Base-by-base conservation (phyloP, 225 moss, liverwort and hornwort genomes). In the Straminergon stramineum region DNA sequence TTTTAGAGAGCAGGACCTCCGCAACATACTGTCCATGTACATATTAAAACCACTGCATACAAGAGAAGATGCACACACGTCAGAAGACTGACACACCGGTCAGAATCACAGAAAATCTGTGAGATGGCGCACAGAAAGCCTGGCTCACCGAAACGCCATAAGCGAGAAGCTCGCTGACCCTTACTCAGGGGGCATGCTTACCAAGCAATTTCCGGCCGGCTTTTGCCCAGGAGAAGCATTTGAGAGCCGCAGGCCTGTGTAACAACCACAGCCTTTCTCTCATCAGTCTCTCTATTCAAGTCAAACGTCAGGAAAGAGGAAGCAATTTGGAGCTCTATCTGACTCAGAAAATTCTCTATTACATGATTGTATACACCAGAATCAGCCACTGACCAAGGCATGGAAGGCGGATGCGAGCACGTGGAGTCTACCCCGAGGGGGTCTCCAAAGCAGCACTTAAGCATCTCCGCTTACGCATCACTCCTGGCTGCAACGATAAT, bases 161-260 rank as follows among this genome's bases (percentile, higher is more conserved):
- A 76, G 87, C 82, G 87, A 88, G 86, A 89, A 89, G 89, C 89
- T 91, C 87, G 85, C 89, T 89, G 82, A 91, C 89, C 87, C 88
- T 89, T 89, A 69, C 82, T 61, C 79, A 83, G 91, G 86, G 71
- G 84, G 88, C 91, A 86, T 91, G 90, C 93, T 93, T 91, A 91
- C 91, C 92, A 73, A 86, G 91, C 69, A 78, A 75, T 79, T 88
- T 88, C 89, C 74, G 68, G 75, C 85, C 88, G 76, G 85, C 85
- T 88, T 90, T 83, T 85, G 85, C 85, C 89, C 86, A 37, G 83
- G 80, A 64, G 79, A 74, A 89, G 88, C 87, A 82, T 78, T 90
- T 71, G 84, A 88, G 88, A 93, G 90, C 88, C 57, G 91, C 90
- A 86, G 90, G 90, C 91, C 93, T 93, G 88, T 91, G 93, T 90